Evolutionary conservation across 2,329 filamentous ascomycete genomes (phyloP).

Genomic region (Aspergillus quadrilineatus): DNA sequence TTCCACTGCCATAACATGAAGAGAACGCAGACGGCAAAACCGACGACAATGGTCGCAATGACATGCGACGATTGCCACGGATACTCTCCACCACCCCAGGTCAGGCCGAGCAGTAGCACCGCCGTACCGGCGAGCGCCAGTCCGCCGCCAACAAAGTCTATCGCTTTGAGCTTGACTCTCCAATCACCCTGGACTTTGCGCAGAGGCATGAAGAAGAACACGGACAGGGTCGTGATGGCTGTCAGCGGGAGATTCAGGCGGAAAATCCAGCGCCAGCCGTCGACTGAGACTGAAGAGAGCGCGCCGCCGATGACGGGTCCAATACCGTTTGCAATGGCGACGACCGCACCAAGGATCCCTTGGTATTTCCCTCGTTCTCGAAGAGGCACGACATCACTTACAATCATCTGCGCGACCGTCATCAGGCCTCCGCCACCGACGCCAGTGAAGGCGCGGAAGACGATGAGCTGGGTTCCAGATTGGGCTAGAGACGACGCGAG

Average conservation of each 20-base stretch:
- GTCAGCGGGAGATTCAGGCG: constrained; percentile 56
- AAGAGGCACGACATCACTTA: constrained; percentile 60
- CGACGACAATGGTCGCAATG: constrained; percentile 55
- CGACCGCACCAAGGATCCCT: constrained; percentile 51
- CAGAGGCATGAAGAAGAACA: constrained; percentile 58
- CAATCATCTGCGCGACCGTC: constrained; percentile 60
- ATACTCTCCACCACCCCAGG: constrained; percentile 62
- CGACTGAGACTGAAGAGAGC: constrained; percentile 46
- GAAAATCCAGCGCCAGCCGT: constrained; percentile 57
- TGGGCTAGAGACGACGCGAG: constrained; percentile 59
- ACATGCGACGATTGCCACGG: constrained; percentile 57
- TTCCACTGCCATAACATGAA: constrained; percentile 40
- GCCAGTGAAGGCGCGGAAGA: constrained; percentile 60
- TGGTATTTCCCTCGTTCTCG: constrained; percentile 63
- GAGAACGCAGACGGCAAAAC: constrained; percentile 31
- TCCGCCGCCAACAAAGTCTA: constrained; percentile 52
- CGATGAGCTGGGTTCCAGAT: constrained; percentile 58
- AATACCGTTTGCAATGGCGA: constrained; percentile 55
- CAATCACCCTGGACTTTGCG: constrained; percentile 56
- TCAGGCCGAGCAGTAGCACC: constrained; percentile 51
- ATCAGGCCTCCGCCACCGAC: constrained; percentile 62
- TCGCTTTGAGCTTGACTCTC: constrained; percentile 51
- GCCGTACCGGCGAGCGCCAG: constrained; percentile 49
- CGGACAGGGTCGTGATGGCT: constrained; percentile 46
- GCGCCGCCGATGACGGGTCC: constrained; percentile 57